Evolutionary conservation across 2,329 filamentous ascomycete genomes (phyloP).

Genomic region (Colletotrichum simmondsii): DNA sequence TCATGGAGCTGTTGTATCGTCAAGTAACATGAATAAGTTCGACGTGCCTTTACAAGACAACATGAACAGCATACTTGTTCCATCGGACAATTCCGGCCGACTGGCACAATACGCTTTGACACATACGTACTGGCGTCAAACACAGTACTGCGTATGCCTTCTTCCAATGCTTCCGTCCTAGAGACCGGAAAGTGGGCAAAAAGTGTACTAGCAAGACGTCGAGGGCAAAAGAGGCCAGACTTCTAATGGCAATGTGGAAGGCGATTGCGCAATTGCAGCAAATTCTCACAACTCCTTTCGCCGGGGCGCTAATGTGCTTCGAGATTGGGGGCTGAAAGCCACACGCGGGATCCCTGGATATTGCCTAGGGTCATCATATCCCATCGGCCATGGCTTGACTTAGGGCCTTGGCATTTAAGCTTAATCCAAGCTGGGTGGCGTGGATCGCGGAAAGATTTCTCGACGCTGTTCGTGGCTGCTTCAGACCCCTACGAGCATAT

Average conservation of each 20-base stretch:
- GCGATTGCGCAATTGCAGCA: not conserved
- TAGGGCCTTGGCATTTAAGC: conserved; percentile 8
- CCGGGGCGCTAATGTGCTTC: not conserved
- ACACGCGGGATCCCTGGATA: not conserved
- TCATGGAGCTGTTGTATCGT: not conserved
- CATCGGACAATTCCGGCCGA: no score
- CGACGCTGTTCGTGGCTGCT: not conserved
- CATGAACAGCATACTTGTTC: no score
- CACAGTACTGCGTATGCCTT: no score
- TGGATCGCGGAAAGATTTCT: not conserved
- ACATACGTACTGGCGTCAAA: no score
- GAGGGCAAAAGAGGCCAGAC: no score
- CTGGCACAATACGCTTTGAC: no score
- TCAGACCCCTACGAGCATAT: not conserved
- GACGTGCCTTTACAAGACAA: no score
- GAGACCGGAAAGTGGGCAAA: no score
- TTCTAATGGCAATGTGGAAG: no score
- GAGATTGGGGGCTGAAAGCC: not conserved
- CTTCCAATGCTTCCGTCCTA: no score
- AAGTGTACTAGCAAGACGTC: no score
- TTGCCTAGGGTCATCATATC: not conserved
- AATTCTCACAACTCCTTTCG: not conserved
- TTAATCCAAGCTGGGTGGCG: not conserved
- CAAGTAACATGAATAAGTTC: no score
- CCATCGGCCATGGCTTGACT: not conserved